These are phyloP conservation scores for Rhizoclosmatium sp. DNA, from an alignment of 192 early-diverging fungal species.

Conservation along the genomic window DNA sequence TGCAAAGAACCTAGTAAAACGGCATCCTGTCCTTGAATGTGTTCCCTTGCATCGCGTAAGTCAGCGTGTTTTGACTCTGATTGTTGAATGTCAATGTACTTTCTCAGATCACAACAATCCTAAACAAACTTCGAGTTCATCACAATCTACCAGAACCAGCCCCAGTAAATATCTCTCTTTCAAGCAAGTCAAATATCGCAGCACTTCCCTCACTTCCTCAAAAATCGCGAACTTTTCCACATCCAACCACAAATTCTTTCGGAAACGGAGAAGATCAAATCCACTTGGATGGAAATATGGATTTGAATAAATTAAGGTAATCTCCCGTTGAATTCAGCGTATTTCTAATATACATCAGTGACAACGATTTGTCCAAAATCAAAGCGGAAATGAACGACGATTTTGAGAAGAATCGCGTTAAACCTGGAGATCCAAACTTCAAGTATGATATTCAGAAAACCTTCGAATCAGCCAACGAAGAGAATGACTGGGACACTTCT, in stretches of 20 bases:
- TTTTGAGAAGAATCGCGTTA: conserved; percentile 46
- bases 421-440: conserved; percentile 39
- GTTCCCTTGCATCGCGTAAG: conserved; percentile 40
- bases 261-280: background rate
- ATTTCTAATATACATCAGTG: conserved; percentile 26
- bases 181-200: background rate
- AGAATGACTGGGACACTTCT: conserved; percentile 51
- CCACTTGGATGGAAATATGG: conserved; percentile 40
- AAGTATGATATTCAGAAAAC: conserved; percentile 52
- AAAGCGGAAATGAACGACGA: conserved; percentile 45
- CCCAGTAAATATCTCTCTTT: background rate
- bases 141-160: background rate
- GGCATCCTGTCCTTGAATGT: conserved; percentile 33
- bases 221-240: background rate
- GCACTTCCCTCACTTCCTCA: background rate
- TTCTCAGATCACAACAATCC: background rate
- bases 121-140: conserved; percentile 13
- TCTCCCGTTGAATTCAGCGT: background rate
- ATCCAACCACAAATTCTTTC: background rate
- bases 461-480: conserved; percentile 38
- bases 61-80: background rate
- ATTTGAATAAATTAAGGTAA: conserved; percentile 50
- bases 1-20: conserved; percentile 25
- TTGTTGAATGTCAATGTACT: background rate
- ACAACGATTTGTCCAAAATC: conserved; percentile 35